These are phyloP conservation scores for Saccharum hybrid DNA, from an alignment of 202 grass and related monocot genomes.

Conservation along the genomic window DNA sequence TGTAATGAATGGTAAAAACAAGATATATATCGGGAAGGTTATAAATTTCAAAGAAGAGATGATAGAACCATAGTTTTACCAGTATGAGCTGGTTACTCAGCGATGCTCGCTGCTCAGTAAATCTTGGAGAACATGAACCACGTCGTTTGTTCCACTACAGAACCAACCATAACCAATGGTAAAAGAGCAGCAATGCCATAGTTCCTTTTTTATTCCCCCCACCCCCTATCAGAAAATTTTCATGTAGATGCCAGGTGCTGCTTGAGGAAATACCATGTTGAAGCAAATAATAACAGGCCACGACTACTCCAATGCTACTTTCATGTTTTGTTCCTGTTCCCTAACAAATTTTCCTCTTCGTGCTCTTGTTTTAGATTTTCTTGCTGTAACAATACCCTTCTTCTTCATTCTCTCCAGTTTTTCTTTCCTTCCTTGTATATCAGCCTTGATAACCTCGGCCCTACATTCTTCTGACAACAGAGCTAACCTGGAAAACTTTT, in stretches of 20 bases:
- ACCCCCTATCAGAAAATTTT: neutral
- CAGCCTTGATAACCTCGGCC: conserved; percentile 70
- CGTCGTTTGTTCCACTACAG: neutral
- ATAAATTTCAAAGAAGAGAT: conserved; percentile 18
- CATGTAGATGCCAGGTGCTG: neutral
- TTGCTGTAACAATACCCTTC: conserved; percentile 49
- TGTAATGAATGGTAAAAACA: conserved; percentile 20
- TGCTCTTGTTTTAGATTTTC: conserved; percentile 56
- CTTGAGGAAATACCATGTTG: neutral
- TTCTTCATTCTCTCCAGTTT: conserved; percentile 75
- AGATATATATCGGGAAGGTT: neutral
- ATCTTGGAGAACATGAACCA: neutral
- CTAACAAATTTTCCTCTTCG: conserved; percentile 61
- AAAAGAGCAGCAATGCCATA: conserved; percentile 7
- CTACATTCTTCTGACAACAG: conserved; percentile 84
- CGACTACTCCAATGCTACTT: conserved; percentile 46
- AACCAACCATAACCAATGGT: neutral
- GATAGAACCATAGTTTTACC: conserved; percentile 29
- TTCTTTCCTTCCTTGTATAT: conserved; percentile 79
- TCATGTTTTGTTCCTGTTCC: conserved; percentile 56
- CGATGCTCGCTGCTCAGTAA: neutral
- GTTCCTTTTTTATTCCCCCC: neutral
- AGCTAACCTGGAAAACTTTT: conserved; percentile 92
- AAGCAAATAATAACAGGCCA: conserved; percentile 12
- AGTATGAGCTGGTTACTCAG: neutral